Evolutionary conservation across 2,329 filamentous ascomycete genomes (phyloP).

Genomic region (Sporothrix inflata): DNA sequence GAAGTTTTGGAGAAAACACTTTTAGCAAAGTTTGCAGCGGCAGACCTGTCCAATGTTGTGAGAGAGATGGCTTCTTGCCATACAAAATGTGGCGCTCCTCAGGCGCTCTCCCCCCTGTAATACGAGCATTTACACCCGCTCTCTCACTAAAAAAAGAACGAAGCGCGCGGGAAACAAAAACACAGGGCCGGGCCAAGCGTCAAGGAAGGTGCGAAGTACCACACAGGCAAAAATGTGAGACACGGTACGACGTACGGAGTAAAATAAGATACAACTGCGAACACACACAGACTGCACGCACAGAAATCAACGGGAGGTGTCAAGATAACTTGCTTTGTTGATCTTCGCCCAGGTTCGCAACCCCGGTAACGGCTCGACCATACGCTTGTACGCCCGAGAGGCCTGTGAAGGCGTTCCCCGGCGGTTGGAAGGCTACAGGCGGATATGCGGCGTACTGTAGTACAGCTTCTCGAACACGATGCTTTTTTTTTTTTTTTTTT

Average conservation of each 20-base stretch:
- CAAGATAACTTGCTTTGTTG: background rate
- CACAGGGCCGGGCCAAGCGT: background rate
- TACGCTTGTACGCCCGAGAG: background rate
- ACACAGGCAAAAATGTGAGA: background rate
- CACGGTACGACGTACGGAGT: background rate
- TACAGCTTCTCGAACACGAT: background rate
- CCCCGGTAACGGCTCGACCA: background rate
- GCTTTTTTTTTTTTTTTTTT: too few species aligned
- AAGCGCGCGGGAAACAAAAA: conserved; percentile 24
- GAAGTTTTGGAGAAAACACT: background rate
- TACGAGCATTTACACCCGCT: background rate
- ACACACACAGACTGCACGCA: too few species aligned
- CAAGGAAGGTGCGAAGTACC: background rate
- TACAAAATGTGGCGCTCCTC: conserved; percentile 13
- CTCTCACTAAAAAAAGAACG: conserved; percentile 22
- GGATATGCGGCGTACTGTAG: background rate
- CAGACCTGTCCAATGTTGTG: conserved; percentile 11
- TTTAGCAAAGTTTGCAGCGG: background rate
- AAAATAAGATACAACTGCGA: background rate
- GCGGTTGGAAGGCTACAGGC: background rate
- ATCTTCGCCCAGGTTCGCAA: background rate
- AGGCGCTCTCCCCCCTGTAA: background rate
- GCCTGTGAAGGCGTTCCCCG: background rate
- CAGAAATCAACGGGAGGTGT: too few species aligned
- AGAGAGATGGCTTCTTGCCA: background rate